Percentiles rank a stretch among this genome's conserved stretches.
Conservation (phyloP, 148 eudicot species). For the Arctostaphylos glauca region DNA sequence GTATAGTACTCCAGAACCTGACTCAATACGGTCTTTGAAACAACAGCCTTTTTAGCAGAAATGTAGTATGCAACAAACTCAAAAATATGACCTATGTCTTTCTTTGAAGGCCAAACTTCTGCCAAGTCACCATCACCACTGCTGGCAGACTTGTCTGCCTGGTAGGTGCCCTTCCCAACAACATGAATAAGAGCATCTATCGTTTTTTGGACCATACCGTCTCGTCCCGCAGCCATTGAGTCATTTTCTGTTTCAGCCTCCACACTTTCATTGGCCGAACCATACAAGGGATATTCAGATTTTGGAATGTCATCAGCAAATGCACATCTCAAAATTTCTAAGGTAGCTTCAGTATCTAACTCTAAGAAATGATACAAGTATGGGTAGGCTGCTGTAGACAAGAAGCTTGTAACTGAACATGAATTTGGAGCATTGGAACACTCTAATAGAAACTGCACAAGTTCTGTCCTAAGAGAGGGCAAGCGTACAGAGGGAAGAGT, state of each 20-base stretch:
- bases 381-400: constrained; percentile 40
- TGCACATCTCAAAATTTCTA: constrained; percentile 74
- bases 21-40: constrained; percentile 54
- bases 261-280: constrained; percentile 26
- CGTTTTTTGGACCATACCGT: constrained; percentile 55
- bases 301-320: constrained; percentile 40
- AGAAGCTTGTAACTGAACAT: constrained; percentile 34
- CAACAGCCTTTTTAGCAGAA: constrained; percentile 52
- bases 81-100: constrained; percentile 59
- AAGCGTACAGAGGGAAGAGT: constrained; percentile 55
- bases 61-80: constrained; percentile 76
- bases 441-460: constrained; percentile 73
- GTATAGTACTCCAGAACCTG: constrained; percentile 76
- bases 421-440: constrained; percentile 57
- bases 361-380: constrained; percentile 67
- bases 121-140: constrained; percentile 28
- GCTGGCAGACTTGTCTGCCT: constrained; percentile 39
- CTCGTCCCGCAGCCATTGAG: constrained; percentile 27
- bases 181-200: constrained; percentile 73
- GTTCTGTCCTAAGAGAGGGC: constrained; percentile 72
- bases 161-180: constrained; percentile 52
- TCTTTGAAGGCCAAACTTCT: constrained; percentile 74
- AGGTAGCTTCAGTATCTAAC: constrained; percentile 85
- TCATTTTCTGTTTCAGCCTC: constrained; percentile 32
- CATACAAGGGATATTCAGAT: constrained; percentile 25